Evolutionary conservation across 192 early-diverging fungal genomes (phyloP).

Genomic region (Coemansia biformis): DNA sequence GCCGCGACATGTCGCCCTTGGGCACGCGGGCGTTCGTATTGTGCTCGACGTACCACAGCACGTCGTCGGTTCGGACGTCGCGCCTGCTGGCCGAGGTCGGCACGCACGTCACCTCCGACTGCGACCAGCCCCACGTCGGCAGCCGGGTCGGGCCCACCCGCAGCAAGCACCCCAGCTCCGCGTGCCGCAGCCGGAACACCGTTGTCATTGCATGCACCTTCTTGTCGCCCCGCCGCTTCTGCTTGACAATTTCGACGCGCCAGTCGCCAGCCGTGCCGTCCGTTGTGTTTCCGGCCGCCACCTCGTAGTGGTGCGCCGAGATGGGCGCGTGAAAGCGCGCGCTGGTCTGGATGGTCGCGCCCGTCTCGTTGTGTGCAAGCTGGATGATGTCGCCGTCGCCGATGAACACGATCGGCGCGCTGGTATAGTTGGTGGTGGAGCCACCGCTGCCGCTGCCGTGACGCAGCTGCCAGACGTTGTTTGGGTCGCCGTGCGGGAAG

Average conservation of each 20-base stretch:
- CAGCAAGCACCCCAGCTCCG: conserved; percentile 70
- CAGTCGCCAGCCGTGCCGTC: conserved; percentile 70
- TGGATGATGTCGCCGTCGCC: conserved; percentile 74
- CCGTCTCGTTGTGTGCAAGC: conserved; percentile 62
- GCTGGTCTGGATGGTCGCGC: conserved; percentile 57
- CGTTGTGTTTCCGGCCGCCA: conserved; percentile 55
- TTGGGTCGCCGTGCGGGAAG: conserved; percentile 69
- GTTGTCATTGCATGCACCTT: conserved; percentile 56
- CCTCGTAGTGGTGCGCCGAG: conserved; percentile 64
- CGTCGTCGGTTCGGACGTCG: conserved; percentile 45
- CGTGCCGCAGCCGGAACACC: conserved; percentile 69
- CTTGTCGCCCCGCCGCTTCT: conserved; percentile 48
- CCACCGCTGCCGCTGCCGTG: conserved; percentile 25
- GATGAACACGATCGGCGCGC: conserved; percentile 53
- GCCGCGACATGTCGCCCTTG: conserved; percentile 34
- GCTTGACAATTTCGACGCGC: conserved; percentile 52
- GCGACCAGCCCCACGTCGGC: conserved; percentile 85
- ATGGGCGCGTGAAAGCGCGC: conserved; percentile 58
- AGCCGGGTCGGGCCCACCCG: conserved; percentile 64
- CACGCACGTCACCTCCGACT: conserved; percentile 89
- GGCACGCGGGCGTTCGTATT: conserved; percentile 32
- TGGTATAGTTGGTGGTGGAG: conserved; percentile 33
- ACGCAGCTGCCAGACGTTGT: conserved; percentile 62
- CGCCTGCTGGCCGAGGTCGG: conserved; percentile 76
- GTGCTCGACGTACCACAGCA: conserved; percentile 54